A percentile compares a stretch with the other conserved stretches of the same genome.
Evolutionary conservation across 2,329 filamentous ascomycete species (phyloP).

Genomic region (Alternaria triticina): DNA sequence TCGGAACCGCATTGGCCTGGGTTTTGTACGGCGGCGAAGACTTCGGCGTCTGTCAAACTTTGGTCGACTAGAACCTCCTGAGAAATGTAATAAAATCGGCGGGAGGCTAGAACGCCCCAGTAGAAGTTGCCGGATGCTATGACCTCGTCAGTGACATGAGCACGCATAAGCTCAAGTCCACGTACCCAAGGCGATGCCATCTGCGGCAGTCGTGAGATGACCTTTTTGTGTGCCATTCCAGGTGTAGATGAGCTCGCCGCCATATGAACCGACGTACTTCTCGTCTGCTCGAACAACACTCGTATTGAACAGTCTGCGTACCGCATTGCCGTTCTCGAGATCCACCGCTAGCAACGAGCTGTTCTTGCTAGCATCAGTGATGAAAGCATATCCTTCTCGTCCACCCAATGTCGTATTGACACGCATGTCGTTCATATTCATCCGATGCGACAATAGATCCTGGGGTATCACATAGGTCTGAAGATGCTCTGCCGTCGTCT

Average conservation of each 20-base stretch:
- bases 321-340: conserved; percentile 43
- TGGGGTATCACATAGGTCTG: conserved; percentile 49
- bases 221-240: conserved; percentile 47
- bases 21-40: conserved; percentile 47
- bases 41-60: conserved; percentile 42
- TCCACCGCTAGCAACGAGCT: conserved; percentile 51
- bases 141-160: not conserved
- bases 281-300: conserved; percentile 48
- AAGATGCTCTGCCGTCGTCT: conserved; percentile 38
- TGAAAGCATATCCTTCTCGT: conserved; percentile 49
- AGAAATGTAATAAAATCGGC: conserved; percentile 51
- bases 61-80: conserved; percentile 45
- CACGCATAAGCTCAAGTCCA: not conserved
- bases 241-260: conserved; percentile 41
- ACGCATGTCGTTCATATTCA: conserved; percentile 53
- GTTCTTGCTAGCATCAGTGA: conserved; percentile 50
- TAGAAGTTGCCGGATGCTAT: conserved; percentile 50
- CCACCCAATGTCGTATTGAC: conserved; percentile 53
- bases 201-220: conserved; percentile 40
- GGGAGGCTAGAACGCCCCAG: conserved; percentile 52
- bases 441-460: conserved; percentile 41
- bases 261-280: conserved; percentile 49
- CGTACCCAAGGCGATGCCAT: conserved; percentile 48
- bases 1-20: conserved; percentile 51
- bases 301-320: conserved; percentile 48